Base-by-base conservation (phyloP, 2,329 filamentous ascomycete species). In the Talaromyces sp. region DNA sequence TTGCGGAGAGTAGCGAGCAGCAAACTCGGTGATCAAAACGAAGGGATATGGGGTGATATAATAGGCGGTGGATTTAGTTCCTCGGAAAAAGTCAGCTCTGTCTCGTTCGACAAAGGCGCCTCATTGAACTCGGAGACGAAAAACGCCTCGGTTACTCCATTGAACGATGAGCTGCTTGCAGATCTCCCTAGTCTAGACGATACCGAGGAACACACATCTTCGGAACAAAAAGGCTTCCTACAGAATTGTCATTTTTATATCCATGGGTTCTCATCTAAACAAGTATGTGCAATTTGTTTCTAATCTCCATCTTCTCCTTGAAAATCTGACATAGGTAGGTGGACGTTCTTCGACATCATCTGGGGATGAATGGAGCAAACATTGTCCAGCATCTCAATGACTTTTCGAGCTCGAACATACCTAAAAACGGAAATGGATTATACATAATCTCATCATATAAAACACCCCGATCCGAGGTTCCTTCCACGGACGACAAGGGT, bases 11-110 rank as follows among this genome's bases (percentile, higher is more conserved):
- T 91, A 6, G 91, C 93, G 24, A 97, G 93, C 76, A 88, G 90
- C 73, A 94, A 92, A 75, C 81, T 98, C 37, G 89, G 85, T 65
- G 90, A 85, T 59, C 93, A 97, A 72, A 90, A 89, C 69, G 88
- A 93, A 71, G 88, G 87, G 33, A 84, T 98, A n/a, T 98, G 94
- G 94, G 90, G 90, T 5, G 92, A 96, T 71, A 96, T 99, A 66
- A 85, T 95, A 27, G 87, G 87, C 63, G 72, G 71, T 16, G 76
- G 75, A 2, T 73, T 74, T 56, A 71, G 71, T 31, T 70, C 69
- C n/a, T 67, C 67, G 22, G 72, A 73, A 37, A 66, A 66, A 43
- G 71, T 69, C 54, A 70, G 62, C 60, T 69, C 74, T 37, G 66
- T 67, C 47, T 74, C 71, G 57, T 73, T 71, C 62, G 71, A 70